Conservation (phyloP, 2,329 filamentous ascomycete genomes). For the Nemania abortiva region DNA sequence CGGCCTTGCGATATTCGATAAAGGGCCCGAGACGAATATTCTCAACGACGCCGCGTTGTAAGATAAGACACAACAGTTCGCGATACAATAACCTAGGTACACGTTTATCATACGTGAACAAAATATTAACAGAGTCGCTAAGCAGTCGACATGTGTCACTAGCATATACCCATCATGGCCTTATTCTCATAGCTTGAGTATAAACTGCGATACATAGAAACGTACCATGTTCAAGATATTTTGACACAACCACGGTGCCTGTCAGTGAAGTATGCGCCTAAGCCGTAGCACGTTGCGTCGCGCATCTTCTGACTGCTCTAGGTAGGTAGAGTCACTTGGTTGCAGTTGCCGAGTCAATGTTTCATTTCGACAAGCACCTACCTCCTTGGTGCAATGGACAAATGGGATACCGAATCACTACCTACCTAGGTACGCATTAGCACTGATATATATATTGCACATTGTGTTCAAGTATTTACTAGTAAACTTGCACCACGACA, state of each 20-base stretch:
- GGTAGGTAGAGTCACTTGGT: not conserved
- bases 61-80: slow-evolving; percentile 41
- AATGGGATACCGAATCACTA: not conserved
- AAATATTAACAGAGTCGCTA: slow-evolving; percentile 4
- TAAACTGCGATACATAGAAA: not conserved
- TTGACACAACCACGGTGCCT: not conserved
- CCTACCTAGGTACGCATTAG: too few species aligned
- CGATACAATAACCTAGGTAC: slow-evolving; percentile 27
- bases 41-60: slow-evolving; percentile 45
- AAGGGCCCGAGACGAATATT: slow-evolving; percentile 34
- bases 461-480: too few species aligned
- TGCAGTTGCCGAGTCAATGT: not conserved
- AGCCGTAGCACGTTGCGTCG: not conserved
- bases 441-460: too few species aligned
- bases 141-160: not conserved
- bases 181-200: not conserved
- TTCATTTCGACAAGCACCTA: too few species aligned
- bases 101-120: slow-evolving; percentile 19
- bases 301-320: too few species aligned
- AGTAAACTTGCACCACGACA: too few species aligned
- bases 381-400: not conserved
- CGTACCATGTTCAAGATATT: not conserved
- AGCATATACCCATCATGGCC: not conserved
- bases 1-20: slow-evolving; percentile 32
- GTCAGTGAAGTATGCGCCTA: not conserved